Base-by-base conservation (phyloP, 2,329 filamentous ascomycete genomes). In the Xylariaceae sp. region DNA sequence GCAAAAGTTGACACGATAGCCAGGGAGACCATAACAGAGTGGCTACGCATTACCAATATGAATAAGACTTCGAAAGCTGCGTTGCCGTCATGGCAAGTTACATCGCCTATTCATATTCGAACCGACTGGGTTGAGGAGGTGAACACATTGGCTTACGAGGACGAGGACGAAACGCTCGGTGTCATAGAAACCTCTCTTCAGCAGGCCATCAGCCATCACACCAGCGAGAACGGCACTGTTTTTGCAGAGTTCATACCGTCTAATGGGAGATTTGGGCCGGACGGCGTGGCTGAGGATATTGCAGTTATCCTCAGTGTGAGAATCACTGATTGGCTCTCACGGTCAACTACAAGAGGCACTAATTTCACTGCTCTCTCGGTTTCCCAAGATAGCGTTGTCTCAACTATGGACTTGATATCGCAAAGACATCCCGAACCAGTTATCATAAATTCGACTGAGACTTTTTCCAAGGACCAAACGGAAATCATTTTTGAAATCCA, bases 311-410 rank as follows among this genome's bases (percentile, higher is more conserved):
- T 56, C 34, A 34, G 50, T 38, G 44, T 47, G 1, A 36, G 45
- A 16, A 6, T 56, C 9, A 36, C 50, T 1, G 54, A 56, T 47
- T 56, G 54, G 54, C 14, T 56, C n/a, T 42, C 54, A 18, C 47
- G 54, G 4, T 39, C 54, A 1, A 39, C 44, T 11, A 19, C 47
- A 14, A n/a, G 2, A 1, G 36, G 22, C 44, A 48, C 54, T 4
- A 14, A 13, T 2, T 47, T 56, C 17, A 56, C 47, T 4, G 34
- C 34, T 16, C 13, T 38, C 34, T 14, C 34, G 34, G 9, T 28
- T 7, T 28, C 34, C 5, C 34, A 38, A 14, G 16, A 38, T 9
- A 38, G 16, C 34, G 34, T 3, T 38, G 34, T 13, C 34, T 14
- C 34, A 38, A 38, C 22, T 5, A 28, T 28, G 22, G 22, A 28